phyloP scores from a whole-genome alignment of 2,329 filamentous ascomycete species.

The Monascus ruber region DNA sequence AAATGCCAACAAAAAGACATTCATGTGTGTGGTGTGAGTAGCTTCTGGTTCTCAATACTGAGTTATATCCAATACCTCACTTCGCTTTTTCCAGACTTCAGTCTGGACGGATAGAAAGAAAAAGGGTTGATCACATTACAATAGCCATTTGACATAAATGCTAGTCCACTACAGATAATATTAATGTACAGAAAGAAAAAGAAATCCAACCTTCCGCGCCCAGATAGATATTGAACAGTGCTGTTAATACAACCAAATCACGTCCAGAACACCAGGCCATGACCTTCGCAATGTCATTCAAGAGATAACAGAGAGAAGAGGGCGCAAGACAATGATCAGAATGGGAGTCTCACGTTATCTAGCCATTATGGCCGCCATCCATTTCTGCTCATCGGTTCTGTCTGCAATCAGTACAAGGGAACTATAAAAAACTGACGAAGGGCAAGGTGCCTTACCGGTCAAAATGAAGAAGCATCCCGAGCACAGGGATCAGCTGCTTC shows the following conservation, averaged over 20 bases:
- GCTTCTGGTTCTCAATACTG: too few species aligned
- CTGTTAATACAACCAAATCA: conserved; percentile 5
- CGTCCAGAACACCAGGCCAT: conserved; percentile 1
- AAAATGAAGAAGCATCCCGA: conserved; percentile 56
- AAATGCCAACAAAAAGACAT: too few species aligned
- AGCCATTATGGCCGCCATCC: conserved; percentile 61
- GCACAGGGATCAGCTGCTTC: conserved; percentile 53
- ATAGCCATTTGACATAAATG: too few species aligned
- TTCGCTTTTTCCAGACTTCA: too few species aligned
- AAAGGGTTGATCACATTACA: too few species aligned
- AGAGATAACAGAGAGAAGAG: conserved; percentile 1
- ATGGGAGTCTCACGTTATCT: conserved; percentile 17
- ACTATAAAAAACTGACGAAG: neutral
- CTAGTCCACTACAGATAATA: too few species aligned
- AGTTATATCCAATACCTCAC: too few species aligned
- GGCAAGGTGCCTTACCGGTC: conserved; percentile 39
- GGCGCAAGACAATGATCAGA: neutral
- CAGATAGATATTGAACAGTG: conserved; percentile 1
- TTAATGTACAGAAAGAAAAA: too few species aligned
- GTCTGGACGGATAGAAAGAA: too few species aligned
- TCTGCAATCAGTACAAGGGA: conserved; percentile 8
- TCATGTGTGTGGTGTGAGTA: too few species aligned
- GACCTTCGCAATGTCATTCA: conserved; percentile 1
- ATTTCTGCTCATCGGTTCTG: conserved; percentile 72
- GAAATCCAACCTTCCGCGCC: neutral